Base-by-base conservation (phyloP, 352 stramenopile genomes). In the Globisporangium iwayamae region DNA sequence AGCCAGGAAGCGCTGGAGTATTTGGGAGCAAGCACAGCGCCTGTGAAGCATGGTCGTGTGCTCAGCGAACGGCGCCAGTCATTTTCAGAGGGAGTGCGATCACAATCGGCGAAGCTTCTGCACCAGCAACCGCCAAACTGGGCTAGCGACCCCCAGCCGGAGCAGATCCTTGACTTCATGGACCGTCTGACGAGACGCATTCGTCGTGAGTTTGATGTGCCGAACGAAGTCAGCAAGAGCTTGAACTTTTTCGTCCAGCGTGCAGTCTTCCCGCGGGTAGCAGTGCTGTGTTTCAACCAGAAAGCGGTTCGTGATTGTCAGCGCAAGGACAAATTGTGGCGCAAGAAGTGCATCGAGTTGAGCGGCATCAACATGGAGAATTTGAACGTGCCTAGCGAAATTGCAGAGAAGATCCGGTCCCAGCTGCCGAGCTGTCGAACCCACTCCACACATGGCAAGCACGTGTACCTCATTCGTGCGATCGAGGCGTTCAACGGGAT, bases 401-500 rank as follows among this genome's bases (percentile, higher is more conserved):
- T 91, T n/a, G 85, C 86, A 0, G 62, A 60, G n/a, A 89, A 82
- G 69, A 88, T 92, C 51, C 70, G 72, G 13, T 81, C 67, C 3
- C 75, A 67, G 57, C 68, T 90, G 4, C 81, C 79, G 16, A 83
- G 73, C 63, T 76, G 78, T 6, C 76, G 79, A 10, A 75, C 85
- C 13, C 62, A 68, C 28, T 67, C 56, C n/a, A 46, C 25, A 3
- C 62, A 46, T 16, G 65, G 63, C 1, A 65, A 69, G 11, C 70
- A 68, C 50, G 76, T 87, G 1, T 91, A 79, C 48, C 52, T 93
- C 4, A 72, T 89, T 47, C 82, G 79, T 1, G 75, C 84, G 48
- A 89, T 93, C 47, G 82, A 91, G 47, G 86, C 86, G 11, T 95
- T 95, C 61, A 91, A 85, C 61, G 65, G 74, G 36, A 95, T 95